Evolutionary conservation across 2,329 filamentous ascomycete species (phyloP), one percentile per base, ranked within the genome.

Genomic region (Achaetomium macrosporum): DNA sequence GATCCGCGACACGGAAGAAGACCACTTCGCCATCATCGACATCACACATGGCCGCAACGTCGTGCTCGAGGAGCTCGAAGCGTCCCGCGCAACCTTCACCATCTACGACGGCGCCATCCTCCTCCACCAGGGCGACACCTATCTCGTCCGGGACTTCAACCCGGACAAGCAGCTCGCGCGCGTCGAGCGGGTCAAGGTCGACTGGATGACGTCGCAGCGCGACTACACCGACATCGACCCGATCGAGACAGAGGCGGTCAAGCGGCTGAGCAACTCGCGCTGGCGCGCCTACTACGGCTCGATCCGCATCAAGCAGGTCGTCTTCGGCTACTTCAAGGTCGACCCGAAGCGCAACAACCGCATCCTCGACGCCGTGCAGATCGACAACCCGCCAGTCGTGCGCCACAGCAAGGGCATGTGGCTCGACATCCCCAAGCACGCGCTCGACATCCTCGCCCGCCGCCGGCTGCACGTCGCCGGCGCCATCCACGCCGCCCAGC

Each of bases 271-370:
- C 0, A 73, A 72, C 1, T 85, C 83, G 0, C 69, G 75, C 3
- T 87, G 79, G 0, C 79, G 83, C 56, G 92, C 91, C 1, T 97
- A 89, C 70, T 91, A 89, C 65, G 93, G 93, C 35, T 75, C 82
- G 0, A 92, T 99, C 66, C 85, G 87, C 62, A 91, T 97, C 63
- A 82, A 86, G 58, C 87, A 92, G 60, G 85, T 88, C 30, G 90
- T 99, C 2, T 97, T 95, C 67, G 93, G 93, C 2, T 99, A 93
- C 73, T 97, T 96, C 78, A 97, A 97, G 67, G 75, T 96, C n/a
- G 91, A 97, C 69, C 87, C 85, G 65, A 85, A 83, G 10, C 52
- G 46, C 11, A 31, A 25, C 60, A 82, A 87, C 1, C 83, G 89
- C 2, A 88, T 97, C 53, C 79, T 97, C 13, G 93, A 99, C 66